Base-by-base conservation (phyloP, 805 yeast species). In the Kodamaea neixiangensis region DNA sequence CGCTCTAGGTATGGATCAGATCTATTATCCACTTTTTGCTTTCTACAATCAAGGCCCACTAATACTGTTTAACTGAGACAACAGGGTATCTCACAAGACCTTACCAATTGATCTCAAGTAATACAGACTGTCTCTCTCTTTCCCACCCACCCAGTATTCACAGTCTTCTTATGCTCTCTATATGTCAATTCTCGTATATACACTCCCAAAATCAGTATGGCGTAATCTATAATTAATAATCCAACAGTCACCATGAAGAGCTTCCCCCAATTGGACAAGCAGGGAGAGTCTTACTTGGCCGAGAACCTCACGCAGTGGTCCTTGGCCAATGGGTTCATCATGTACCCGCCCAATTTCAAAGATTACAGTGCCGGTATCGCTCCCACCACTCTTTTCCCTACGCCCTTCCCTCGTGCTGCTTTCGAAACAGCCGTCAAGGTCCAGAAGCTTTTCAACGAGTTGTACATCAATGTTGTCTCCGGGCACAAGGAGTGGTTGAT, bases 301-400 rank as follows among this genome's bases (percentile, higher is more conserved):
- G 76, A 77, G 47, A 75, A 76, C 44, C 60, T 86, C 29, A 76
- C 79, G 46, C 96, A 91, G 56, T 91, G 94, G 89, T 75, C 87
- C 5, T 69, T 92, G 46, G 78, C 86, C 45, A 82, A 89, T 68
- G 97, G 97, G 2, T 73, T 92, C 41, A 78, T 83, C n/a, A 85
- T 92, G 84, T 86, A 88, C 59, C 90, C 91, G 1, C 83, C 85
- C 1, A 73, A 77, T 20, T 82, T 76, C 59, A 54, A 71, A 10
- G 54, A 61, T 18, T 76, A 70, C 58, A 66, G 70, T 46, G 78
- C 79, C n/a, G 72, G 72, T 39, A 79, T 78, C 47, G 97, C 97
- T 1, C 99, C 99, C 35, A 83, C 90, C 7, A 94, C 99, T 1
- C 61, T 93, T 22, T 90, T 76, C 62, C 99, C 99, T 3, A 87